Evolutionary conservation across 2,329 filamentous ascomycete species (phyloP).

Genomic region (Trichoderma afroharzianum): DNA sequence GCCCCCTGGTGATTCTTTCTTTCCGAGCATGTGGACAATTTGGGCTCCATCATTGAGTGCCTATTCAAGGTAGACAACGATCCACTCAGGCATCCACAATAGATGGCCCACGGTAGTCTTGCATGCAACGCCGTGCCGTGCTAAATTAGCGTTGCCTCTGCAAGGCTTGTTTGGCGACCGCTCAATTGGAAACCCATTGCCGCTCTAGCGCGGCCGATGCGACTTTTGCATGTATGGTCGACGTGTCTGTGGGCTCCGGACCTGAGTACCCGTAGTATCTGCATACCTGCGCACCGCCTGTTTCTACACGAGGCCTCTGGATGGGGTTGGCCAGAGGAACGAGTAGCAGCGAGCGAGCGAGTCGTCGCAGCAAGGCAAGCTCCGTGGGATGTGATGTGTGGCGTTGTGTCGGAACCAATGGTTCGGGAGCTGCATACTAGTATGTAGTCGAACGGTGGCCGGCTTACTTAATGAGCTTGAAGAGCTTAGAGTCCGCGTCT

Average conservation of each 20-base stretch:
- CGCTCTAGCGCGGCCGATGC: conserved; percentile 19
- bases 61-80: conserved; percentile 10
- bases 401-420: background rate
- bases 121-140: conserved; percentile 16
- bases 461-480: background rate
- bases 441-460: background rate
- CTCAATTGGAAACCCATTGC: conserved; percentile 22
- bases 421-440: background rate
- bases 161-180: conserved; percentile 18
- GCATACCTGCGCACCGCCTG: conserved; percentile 14
- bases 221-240: conserved; percentile 17
- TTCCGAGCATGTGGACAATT: conserved; percentile 18
- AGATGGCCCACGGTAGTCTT: conserved; percentile 17
- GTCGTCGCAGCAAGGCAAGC: background rate
- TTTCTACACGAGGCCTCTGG: background rate
- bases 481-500: background rate
- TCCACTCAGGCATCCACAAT: conserved; percentile 15
- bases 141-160: conserved; percentile 8
- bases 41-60: conserved; percentile 16
- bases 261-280: conserved; percentile 3
- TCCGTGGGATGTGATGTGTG: background rate
- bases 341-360: background rate
- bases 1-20: conserved; percentile 10
- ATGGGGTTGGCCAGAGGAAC: background rate
- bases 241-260: conserved; percentile 18